Base-by-base conservation (phyloP, 176 grass and related monocot genomes). In the Juncus effusus region DNA sequence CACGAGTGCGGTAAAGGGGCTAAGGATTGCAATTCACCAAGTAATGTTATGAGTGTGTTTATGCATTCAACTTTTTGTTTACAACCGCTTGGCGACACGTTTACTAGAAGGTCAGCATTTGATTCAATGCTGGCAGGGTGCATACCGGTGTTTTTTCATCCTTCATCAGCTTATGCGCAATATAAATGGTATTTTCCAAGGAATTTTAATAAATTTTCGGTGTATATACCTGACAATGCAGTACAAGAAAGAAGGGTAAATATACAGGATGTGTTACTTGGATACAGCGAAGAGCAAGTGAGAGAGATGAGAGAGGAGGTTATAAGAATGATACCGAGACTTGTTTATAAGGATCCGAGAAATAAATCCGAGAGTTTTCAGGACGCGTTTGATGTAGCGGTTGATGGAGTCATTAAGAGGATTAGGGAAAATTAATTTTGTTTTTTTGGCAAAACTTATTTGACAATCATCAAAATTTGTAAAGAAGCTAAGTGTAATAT, bases 121-220 rank as follows among this genome's bases (percentile, higher is more conserved):
- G 90, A 95, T 52, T 65, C 85, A 6, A 67, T 89, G 74, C 35
- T 95, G 16, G 86, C 80, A 6, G 85, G 86, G 40, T 95, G 90
- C 13, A 65, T 90, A 47, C 86, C 83, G 4, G 83, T 95, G 53
- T 95, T 95, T 80, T 90, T 90, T 63, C 86, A 90, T 61, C 85
- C 77, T 2, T 74, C 78, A 10, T 81, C 80, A 0, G 85, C 82
- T 0, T 80, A 86, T 61, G 63, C 60, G 54, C 85, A 81, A 54
- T 95, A 90, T 66, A 19, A 36, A 51, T 86, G 86, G 90, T 72
- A 86, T 64, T 74, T 90, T 6, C 77, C 77, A 9, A 67, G 39
- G 0, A 71, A 95, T 61, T 74, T 83, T 38, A 42, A 67, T 28
- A 59, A 7, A 6, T 89, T 86, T 74, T 89, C 85, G 70, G 83